Evolutionary conservation across 331 rosid species (phyloP).

Genomic region (Dryas integrifolia): DNA sequence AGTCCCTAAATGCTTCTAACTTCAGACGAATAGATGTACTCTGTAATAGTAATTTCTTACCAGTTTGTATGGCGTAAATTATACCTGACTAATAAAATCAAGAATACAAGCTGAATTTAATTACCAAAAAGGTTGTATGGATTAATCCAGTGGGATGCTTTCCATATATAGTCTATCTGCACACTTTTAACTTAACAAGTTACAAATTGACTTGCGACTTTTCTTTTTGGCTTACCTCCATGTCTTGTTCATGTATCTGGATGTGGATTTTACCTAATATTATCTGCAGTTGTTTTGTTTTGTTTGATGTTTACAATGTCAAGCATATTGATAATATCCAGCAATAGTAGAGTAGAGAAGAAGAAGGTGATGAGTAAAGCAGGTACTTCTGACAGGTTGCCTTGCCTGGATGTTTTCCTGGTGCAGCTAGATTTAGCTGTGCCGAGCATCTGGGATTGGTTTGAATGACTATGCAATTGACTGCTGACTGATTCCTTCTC

Average conservation of each 20-base stretch:
- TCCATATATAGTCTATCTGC: too few species aligned
- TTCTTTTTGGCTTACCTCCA: not conserved
- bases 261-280: not conserved
- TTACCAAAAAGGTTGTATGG: too few species aligned
- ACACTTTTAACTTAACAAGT: not conserved
- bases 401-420: slow-evolving; percentile 43
- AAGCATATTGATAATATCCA: not conserved
- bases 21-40: too few species aligned
- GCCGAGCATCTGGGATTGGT: slow-evolving; percentile 36
- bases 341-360: slow-evolving; percentile 34
- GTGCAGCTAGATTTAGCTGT: slow-evolving; percentile 38
- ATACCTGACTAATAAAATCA: too few species aligned
- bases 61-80: too few species aligned
- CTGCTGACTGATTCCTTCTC: slow-evolving; percentile 44
- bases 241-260: not conserved
- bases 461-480: slow-evolving; percentile 33
- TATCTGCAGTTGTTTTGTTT: not conserved
- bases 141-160: too few species aligned
- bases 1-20: too few species aligned
- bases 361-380: slow-evolving; percentile 48
- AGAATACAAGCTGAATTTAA: too few species aligned
- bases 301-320: not conserved
- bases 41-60: too few species aligned
- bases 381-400: slow-evolving; percentile 50
- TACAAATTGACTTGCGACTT: not conserved